Base-by-base conservation (phyloP, 352 stramenopile genomes). In the Pythium folliculosum region DNA sequence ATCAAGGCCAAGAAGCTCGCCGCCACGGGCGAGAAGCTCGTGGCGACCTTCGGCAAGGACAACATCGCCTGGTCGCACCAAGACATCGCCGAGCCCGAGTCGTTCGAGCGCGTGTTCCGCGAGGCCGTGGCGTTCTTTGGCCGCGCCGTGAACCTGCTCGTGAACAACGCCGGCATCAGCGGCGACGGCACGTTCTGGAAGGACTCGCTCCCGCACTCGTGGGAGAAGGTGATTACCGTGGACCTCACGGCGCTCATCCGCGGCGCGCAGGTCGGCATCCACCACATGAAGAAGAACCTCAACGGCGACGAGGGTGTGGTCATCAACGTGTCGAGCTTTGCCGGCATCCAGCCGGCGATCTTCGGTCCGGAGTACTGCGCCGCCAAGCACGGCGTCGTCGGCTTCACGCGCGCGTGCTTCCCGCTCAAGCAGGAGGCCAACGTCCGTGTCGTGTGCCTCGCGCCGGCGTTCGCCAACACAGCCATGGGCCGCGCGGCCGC, bases 81-180 rank as follows among this genome's bases (percentile, higher is more conserved):
- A 72, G 77, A 92, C 61, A 80, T 94, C 53, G 78, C 75, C 38
- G 84, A 92, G 52, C 65, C 76, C 32, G 72, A 78, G 53, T 84
- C 75, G 57, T 94, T 92, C 72, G 62, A 77, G 35, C 76, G 69
- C 5, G 77, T 70, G 13, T 94, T 91, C 50, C 79, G 80, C n/a
- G 78, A 79, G 49, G 85, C 82, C 57, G 69, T 43, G 61, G 73
- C 76, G 63, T 86, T 83, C 64, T 92, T 94, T 54, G 73, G 76
- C n/a, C 49, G 51, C 21, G 76, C 74, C 0, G 73, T 91, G 4
- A 94, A 94, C 65, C 47, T 92, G 45, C 76, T 94, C 27, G 86
- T 85, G 2, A 94, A 94, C 72, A 94, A 94, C 64, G 86, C 86
- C 10, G 86, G 86, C 17, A 92, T 94, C 27, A 76, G 70, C 6